Conservation (phyloP, 2,329 filamentous ascomycete species). For the Diaporthe citri region DNA sequence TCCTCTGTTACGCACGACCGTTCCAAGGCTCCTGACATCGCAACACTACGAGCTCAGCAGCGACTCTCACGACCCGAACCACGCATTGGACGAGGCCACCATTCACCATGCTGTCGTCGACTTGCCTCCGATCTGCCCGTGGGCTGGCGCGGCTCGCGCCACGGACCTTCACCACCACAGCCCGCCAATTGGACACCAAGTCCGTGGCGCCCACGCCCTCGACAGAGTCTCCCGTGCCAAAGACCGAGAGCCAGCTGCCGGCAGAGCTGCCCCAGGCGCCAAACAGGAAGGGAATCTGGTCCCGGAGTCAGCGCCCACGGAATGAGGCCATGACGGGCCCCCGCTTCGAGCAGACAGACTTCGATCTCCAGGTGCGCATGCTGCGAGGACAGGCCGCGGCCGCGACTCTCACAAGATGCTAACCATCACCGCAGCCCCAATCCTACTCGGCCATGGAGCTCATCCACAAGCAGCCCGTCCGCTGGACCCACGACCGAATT, state of each 20-base stretch:
- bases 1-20: conserved; percentile 16
- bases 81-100: conserved; percentile 22
- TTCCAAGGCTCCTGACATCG: conserved; percentile 15
- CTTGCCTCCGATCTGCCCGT: conserved; percentile 55
- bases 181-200: conserved; percentile 59
- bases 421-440: conserved; percentile 75
- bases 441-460: conserved; percentile 92
- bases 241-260: conserved; percentile 56
- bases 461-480: conserved; percentile 94
- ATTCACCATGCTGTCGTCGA: conserved; percentile 60
- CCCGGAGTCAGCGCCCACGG: conserved; percentile 84
- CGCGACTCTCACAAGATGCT: not conserved
- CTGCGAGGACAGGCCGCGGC: not conserved
- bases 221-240: conserved; percentile 57
- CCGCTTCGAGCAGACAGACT: conserved; percentile 96
- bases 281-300: conserved; percentile 87
- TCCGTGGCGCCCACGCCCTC: conserved; percentile 55
- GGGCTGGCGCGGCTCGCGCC: conserved; percentile 58
- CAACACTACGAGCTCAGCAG: not conserved
- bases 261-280: conserved; percentile 81
- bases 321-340: conserved; percentile 91
- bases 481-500: conserved; percentile 85
- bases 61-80: not conserved
- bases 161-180: conserved; percentile 63
- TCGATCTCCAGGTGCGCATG: conserved; percentile 83